These are phyloP conservation scores for Cardamine chenopodiifolia DNA, from an alignment of 345 rosid genomes.

Conservation along the genomic window DNA sequence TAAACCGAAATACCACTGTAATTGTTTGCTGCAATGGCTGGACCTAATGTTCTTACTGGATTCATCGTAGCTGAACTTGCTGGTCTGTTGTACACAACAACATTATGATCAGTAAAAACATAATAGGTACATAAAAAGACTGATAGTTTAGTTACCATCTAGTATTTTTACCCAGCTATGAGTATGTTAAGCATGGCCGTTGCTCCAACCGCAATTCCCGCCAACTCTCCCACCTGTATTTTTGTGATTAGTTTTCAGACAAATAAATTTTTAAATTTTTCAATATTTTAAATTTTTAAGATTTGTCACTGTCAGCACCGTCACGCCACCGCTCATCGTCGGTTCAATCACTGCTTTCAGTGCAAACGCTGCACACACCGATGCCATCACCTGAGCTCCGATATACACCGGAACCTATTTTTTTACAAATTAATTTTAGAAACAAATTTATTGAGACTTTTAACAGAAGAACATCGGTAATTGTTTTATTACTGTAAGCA, in stretches of 20 bases:
- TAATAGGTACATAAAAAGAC: neutral
- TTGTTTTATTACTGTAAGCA: neutral
- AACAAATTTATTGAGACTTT: neutral
- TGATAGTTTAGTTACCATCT: neutral
- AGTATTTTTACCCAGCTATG: conserved; percentile 66
- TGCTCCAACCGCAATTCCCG: conserved; percentile 94
- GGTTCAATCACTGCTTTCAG: conserved; percentile 70
- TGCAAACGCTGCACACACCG: conserved; percentile 73
- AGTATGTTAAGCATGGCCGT: conserved; percentile 89
- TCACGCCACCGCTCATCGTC: conserved; percentile 77
- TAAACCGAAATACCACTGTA: conserved; percentile 84
- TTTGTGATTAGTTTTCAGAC: conserved; percentile 12
- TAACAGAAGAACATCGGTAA: neutral
- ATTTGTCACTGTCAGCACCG: conserved; percentile 73
- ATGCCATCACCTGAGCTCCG: conserved; percentile 72
- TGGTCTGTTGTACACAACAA: conserved; percentile 48
- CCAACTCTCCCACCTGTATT: conserved; percentile 81
- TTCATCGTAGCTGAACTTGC: conserved; percentile 87
- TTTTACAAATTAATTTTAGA: neutral
- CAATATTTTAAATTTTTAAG: too few species aligned
- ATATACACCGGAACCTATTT: conserved; percentile 71
- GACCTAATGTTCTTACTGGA: conserved; percentile 85
- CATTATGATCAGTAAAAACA: neutral
- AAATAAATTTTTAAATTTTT: neutral
- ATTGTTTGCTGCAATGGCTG: conserved; percentile 85